Evolutionary conservation across 192 early-diverging fungal genomes (phyloP), one percentile per base, ranked within the genome.

Genomic region (Dispira simplex): DNA sequence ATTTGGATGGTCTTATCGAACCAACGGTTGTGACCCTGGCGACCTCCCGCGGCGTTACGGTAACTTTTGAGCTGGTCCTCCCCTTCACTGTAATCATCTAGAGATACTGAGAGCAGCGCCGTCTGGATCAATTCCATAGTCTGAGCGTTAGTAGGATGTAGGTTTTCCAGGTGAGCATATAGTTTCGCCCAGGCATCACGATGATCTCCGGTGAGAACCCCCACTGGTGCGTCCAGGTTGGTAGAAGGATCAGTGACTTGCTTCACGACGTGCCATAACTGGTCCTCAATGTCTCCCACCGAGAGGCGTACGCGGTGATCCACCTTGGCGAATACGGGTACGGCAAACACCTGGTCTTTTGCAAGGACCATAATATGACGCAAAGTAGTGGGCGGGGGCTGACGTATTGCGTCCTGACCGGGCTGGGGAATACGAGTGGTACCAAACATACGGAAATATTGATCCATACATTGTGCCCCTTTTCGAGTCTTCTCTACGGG

Each of bases 11-110:
- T 77, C 70, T 91, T 95, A 72, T 95, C 92, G 65, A 86, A 91
- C 92, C 92, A 95, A 4, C 92, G 78, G 67, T 95, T 95, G 71
- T 81, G 84, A 5, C 87, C 90, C n/a, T 73, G 71, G 21, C 75
- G 66, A 2, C 78, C 82, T 63, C 85, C 81, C 66, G 87, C 81
- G 8, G 70, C 74, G 62, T 72, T 77, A 43, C 75, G 70, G 23
- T 65, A 54, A 49, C 73, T 73, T 8, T 67, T 49, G 16, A 66
- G 53, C 39, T 73, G 51, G 48, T 73, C 62, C 0, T 45, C 28
- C 9, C 77, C 75, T 16, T 71, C 65, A 26, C 67, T 68, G 55
- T 78, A 79, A 55, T 90, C 86, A 70, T 95, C 93, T 0, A 95
- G 72, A 2, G 77, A 78, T 26, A 93, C 69, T 13, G 79, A 84